These are phyloP conservation scores for Aspergillus sp. DNA, from an alignment of 2,329 filamentous ascomycete species.

Conservation along the genomic window DNA sequence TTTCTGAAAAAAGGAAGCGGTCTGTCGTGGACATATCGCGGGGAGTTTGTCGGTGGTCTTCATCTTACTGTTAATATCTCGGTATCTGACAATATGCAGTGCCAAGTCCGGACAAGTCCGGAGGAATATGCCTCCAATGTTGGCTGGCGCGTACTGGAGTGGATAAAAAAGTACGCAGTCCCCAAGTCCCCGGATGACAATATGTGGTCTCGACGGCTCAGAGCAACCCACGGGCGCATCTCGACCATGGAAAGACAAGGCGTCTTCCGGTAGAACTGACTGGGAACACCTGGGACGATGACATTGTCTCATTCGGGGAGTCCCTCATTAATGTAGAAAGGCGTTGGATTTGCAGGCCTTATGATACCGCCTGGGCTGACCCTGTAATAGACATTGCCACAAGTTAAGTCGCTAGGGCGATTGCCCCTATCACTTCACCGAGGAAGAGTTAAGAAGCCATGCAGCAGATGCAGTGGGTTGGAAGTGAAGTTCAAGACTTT, in stretches of 20 bases:
- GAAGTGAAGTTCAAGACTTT: conserved; percentile 32
- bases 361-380: background rate
- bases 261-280: conserved; percentile 18
- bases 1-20: conserved; percentile 37
- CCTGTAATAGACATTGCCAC: conserved; percentile 15
- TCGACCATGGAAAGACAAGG: conserved; percentile 23
- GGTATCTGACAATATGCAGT: conserved; percentile 19
- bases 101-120: conserved; percentile 30
- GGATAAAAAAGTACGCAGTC: conserved; percentile 29
- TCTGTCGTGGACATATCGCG: conserved; percentile 33
- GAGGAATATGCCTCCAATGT: conserved; percentile 31
- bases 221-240: conserved; percentile 28
- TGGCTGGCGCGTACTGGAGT: conserved; percentile 32
- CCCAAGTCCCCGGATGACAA: conserved; percentile 19
- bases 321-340: conserved; percentile 24
- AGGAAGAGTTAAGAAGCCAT: conserved; percentile 18
- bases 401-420: conserved; percentile 10
- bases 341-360: conserved; percentile 6
- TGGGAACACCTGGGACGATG: conserved; percentile 24
- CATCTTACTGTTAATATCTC: conserved; percentile 2
- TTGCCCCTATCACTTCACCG: conserved; percentile 20
- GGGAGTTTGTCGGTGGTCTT: conserved; percentile 37
- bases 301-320: conserved; percentile 22
- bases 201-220: conserved; percentile 22
- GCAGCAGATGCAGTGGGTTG: conserved; percentile 18